Percentiles rank a stretch among this genome's conserved stretches.
Conservation (phyloP, 352 stramenopile species). For the Phytophthora hybrid region DNA sequence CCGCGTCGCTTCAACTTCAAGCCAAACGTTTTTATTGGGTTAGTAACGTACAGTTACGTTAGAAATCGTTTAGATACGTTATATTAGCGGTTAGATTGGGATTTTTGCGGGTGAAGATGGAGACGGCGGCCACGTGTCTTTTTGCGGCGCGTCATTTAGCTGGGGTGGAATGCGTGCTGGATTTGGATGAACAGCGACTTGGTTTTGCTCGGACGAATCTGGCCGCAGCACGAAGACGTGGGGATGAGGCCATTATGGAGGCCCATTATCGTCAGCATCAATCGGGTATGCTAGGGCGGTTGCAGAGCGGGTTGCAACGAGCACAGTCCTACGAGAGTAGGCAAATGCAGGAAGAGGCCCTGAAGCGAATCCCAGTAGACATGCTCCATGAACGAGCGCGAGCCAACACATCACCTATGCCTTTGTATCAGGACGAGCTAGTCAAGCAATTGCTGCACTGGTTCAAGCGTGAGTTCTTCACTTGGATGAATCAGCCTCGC, state of each 20-base stretch:
- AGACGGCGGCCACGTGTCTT: constrained; percentile 50
- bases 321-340: constrained; percentile 72
- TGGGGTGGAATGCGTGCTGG: constrained; percentile 19
- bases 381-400: constrained; percentile 71
- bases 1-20: constrained; percentile 34
- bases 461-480: constrained; percentile 93
- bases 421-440: constrained; percentile 71
- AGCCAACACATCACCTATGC: constrained; percentile 57
- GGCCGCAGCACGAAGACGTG: constrained; percentile 18
- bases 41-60: too few relatives aligned
- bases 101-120: constrained; percentile 12
- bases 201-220: constrained; percentile 25
- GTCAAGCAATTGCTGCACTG: constrained; percentile 82
- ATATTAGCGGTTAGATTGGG: constrained; percentile 3
- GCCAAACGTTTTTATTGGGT: neutral
- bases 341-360: constrained; percentile 70
- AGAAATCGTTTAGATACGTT: neutral
- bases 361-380: constrained; percentile 73
- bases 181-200: constrained; percentile 44
- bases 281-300: constrained; percentile 49
- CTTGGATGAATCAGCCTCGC: constrained; percentile 88
- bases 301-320: constrained; percentile 61
- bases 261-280: constrained; percentile 60
- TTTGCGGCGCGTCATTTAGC: constrained; percentile 59
- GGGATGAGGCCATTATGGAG: constrained; percentile 49